Evolutionary conservation across 108 stramenopile genomes (phyloP).

Genomic region (Chaetoceros tenuissimus): DNA sequence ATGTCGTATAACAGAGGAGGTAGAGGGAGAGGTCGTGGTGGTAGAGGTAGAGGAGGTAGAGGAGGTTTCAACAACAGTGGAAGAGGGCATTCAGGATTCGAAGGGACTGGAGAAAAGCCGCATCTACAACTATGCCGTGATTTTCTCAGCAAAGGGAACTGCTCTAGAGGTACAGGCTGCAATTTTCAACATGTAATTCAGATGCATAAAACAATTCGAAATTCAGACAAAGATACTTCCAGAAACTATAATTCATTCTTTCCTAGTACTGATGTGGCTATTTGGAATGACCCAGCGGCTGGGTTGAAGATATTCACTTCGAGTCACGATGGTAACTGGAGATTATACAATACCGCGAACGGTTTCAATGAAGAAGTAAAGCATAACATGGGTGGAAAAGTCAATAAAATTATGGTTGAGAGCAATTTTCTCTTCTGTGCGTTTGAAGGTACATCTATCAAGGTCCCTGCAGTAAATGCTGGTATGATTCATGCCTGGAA

Average conservation of each 20-base stretch:
- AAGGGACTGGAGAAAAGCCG: not conserved
- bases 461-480: slow-evolving; percentile 44
- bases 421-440: slow-evolving; percentile 72
- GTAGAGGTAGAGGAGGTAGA: not conserved
- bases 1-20: not conserved
- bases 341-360: slow-evolving; percentile 55
- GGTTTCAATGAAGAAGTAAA: slow-evolving; percentile 69
- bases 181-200: not conserved
- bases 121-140: not conserved
- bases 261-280: not conserved
- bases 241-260: not conserved
- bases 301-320: slow-evolving; percentile 68
- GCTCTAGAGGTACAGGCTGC: not conserved
- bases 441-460: slow-evolving; percentile 48
- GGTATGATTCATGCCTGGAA: slow-evolving; percentile 86
- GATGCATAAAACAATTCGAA: not conserved
- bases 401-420: slow-evolving; percentile 47
- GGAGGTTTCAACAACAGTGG: not conserved
- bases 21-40: not conserved
- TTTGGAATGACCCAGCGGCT: not conserved
- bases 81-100: not conserved
- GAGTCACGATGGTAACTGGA: slow-evolving; percentile 77
- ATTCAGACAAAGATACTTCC: not conserved
- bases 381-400: slow-evolving; percentile 65
- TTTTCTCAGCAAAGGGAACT: not conserved